Conservation (phyloP, 805 yeast species). For the Saccharomycopsis vini region DNA sequence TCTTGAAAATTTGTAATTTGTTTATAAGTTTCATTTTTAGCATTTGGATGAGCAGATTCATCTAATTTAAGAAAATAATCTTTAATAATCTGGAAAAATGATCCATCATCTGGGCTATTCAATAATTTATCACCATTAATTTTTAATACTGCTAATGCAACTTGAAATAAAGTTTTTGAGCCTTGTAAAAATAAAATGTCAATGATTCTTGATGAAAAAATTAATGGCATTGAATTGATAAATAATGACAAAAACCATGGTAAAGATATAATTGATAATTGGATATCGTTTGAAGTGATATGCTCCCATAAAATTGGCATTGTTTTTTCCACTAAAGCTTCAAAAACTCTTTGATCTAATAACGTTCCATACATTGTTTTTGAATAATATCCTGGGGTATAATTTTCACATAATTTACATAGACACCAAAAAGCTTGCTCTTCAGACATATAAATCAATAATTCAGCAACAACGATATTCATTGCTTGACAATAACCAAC, state of each 20-base stretch:
- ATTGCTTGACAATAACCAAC: slow-evolving; percentile 98
- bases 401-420: slow-evolving; percentile 66
- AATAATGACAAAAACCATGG: slow-evolving; percentile 95
- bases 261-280: slow-evolving; percentile 81
- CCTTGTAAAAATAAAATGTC: slow-evolving; percentile 91
- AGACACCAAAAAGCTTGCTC: slow-evolving; percentile 97
- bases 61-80: slow-evolving; percentile 71
- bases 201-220: slow-evolving; percentile 83
- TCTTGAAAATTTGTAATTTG: slow-evolving; percentile 81
- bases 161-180: slow-evolving; percentile 80
- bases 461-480: slow-evolving; percentile 84
- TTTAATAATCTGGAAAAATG: slow-evolving; percentile 77
- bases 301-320: slow-evolving; percentile 88
- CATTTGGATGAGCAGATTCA: slow-evolving; percentile 67
- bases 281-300: slow-evolving; percentile 70
- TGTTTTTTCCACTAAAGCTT: slow-evolving; percentile 76
- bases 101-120: slow-evolving; percentile 82
- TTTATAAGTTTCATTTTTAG: slow-evolving; percentile 54
- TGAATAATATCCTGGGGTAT: slow-evolving; percentile 93
- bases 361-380: slow-evolving; percentile 96
- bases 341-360: slow-evolving; percentile 89
- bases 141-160: slow-evolving; percentile 82
- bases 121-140: slow-evolving; percentile 80
- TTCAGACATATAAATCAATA: slow-evolving; percentile 80
- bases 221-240: slow-evolving; percentile 88